These are phyloP conservation scores for Papiliotrema laurentii DNA, from an alignment of 1,284 basidiomycete genomes.

Conservation along the genomic window DNA sequence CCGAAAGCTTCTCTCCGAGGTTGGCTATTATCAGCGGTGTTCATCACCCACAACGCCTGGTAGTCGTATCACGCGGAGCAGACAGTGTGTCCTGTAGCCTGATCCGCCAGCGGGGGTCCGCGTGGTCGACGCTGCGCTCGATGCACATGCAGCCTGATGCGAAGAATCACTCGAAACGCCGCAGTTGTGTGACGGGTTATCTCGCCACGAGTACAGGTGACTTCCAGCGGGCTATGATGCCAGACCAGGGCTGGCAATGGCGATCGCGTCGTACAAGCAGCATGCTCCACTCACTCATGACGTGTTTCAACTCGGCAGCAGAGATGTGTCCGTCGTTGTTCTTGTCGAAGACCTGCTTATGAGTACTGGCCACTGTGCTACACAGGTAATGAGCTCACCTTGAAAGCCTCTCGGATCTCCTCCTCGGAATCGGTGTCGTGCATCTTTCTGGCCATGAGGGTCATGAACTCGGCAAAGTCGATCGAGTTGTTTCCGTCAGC, in stretches of 20 bases:
- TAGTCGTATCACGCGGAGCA: no score
- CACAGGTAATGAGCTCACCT: conserved; percentile 33
- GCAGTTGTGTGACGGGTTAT: no score
- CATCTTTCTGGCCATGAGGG: conserved; percentile 97
- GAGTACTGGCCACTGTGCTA: background rate
- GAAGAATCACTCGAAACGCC: no score
- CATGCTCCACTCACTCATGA: conserved; percentile 72
- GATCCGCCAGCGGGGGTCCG: no score
- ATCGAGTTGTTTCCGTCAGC: conserved; percentile 76
- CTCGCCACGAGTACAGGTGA: no score
- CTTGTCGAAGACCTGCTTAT: conserved; percentile 57
- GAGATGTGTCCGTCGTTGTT: conserved; percentile 61
- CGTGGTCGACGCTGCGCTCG: no score
- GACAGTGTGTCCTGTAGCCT: no score
- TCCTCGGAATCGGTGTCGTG: conserved; percentile 79
- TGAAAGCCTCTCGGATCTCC: conserved; percentile 64
- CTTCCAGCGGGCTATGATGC: no score
- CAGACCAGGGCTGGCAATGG: no score
- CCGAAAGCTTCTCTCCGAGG: conserved; percentile 84
- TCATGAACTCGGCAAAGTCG: conserved; percentile 91
- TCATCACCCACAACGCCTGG: no score
- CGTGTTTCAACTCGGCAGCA: conserved; percentile 71
- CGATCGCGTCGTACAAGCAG: no score
- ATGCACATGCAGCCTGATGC: no score
- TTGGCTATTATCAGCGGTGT: conserved; percentile 37